Evolutionary conservation across 768 basidiomycete genomes (phyloP).

Genomic region (Agrocybe chaxingu): DNA sequence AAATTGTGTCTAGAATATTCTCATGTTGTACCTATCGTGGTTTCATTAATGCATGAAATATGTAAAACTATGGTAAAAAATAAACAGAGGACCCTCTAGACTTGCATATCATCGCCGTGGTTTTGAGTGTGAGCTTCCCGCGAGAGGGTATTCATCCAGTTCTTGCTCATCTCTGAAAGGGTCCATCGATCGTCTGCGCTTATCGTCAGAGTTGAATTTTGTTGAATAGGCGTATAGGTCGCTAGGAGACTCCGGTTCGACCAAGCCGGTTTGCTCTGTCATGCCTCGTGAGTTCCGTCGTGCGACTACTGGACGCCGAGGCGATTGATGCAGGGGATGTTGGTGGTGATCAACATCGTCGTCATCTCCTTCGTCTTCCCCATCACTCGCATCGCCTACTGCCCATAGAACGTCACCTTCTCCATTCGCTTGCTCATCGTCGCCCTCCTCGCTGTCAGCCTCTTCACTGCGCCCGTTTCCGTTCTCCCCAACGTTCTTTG

Average conservation of each 20-base stretch:
- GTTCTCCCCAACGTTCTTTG: slow-evolving; percentile 13
- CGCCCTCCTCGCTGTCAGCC: slow-evolving; percentile 29
- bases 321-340: slow-evolving; percentile 29
- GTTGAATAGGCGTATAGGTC: slow-evolving; percentile 1
- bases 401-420: slow-evolving; percentile 61
- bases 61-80: background rate
- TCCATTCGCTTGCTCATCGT: slow-evolving; percentile 37
- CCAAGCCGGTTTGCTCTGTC: slow-evolving; percentile 17
- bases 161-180: slow-evolving; percentile 24
- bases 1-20: too few species aligned
- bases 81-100: background rate
- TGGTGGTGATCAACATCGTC: slow-evolving; percentile 43
- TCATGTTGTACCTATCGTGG: too few species aligned
- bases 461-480: slow-evolving; percentile 9
- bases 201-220: slow-evolving; percentile 3
- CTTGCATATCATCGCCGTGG: background rate
- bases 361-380: slow-evolving; percentile 41
- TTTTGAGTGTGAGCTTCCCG: background rate
- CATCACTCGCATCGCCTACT: slow-evolving; percentile 71
- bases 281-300: slow-evolving; percentile 1
- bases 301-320: slow-evolving; percentile 3
- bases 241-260: slow-evolving; percentile 4
- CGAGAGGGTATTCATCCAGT: slow-evolving; percentile 7
- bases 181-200: slow-evolving; percentile 24
- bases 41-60: too few species aligned